Percentiles rank a stretch among this genome's conserved stretches.
Conservation (phyloP, 768 basidiomycete genomes). For the Podaxis rugospora region DNA sequence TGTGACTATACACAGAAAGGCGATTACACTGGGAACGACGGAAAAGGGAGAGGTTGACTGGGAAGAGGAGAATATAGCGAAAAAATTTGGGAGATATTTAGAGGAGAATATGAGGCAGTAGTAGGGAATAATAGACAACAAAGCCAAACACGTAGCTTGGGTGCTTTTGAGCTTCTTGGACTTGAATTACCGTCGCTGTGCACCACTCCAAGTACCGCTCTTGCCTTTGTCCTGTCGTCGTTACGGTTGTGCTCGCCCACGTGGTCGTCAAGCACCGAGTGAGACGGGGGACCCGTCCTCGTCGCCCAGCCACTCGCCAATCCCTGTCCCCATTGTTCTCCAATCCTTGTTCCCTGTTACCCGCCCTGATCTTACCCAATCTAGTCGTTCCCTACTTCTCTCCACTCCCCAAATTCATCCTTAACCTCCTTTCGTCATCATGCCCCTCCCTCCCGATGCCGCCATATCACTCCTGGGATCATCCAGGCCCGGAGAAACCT, state of each 20-base stretch:
- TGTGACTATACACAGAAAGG: slow-evolving; percentile 84
- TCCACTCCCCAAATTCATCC: not conserved
- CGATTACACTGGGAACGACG: slow-evolving; percentile 76
- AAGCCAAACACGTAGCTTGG: slow-evolving; percentile 7
- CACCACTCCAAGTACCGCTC: not conserved
- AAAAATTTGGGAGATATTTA: slow-evolving; percentile 67
- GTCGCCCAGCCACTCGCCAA: not conserved
- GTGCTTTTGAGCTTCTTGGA: not conserved
- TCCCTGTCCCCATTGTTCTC: not conserved
- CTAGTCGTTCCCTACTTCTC: not conserved
- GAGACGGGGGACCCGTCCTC: not conserved
- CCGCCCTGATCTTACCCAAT: slow-evolving; percentile 1
- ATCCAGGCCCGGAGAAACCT: slow-evolving; percentile 48
- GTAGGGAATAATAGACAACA: not conserved
- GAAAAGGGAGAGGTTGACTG: slow-evolving; percentile 77
- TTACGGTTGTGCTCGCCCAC: not conserved
- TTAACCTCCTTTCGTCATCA: slow-evolving; percentile 23
- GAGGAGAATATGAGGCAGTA: slow-evolving; percentile 60
- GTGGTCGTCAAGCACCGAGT: slow-evolving; percentile 7
- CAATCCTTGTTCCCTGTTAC: not conserved
- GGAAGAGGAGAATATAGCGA: slow-evolving; percentile 65
- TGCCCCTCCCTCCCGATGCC: slow-evolving; percentile 62
- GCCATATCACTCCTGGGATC: slow-evolving; percentile 57
- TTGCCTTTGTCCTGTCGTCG: not conserved
- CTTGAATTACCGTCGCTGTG: too few species aligned